A percentile compares a stretch with the other conserved stretches of the same genome.
Conservation (phyloP, 176 grass and related monocot species). For the Urochloa ruziziensis region DNA sequence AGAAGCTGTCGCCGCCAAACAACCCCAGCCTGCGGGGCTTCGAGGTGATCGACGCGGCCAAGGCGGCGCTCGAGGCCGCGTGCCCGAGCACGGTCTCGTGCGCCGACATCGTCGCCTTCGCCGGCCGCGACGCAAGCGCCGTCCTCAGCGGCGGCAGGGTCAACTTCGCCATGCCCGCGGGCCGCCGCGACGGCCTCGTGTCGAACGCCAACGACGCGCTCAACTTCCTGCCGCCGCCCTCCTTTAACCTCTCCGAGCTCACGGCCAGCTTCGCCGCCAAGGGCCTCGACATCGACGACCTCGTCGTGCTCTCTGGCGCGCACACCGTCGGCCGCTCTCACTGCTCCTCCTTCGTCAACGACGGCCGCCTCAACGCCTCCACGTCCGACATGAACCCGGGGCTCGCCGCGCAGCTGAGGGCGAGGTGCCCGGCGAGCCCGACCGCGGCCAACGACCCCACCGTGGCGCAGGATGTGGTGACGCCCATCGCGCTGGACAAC, state of each 20-base stretch:
- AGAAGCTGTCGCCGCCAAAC: slow-evolving; percentile 33
- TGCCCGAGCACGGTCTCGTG: slow-evolving; percentile 34
- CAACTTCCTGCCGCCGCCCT: neutral
- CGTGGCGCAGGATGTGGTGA: slow-evolving; percentile 30
- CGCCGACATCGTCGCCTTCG: slow-evolving; percentile 35
- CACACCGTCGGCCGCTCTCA: slow-evolving; percentile 39
- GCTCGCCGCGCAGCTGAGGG: slow-evolving; percentile 5
- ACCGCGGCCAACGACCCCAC: slow-evolving; percentile 18
- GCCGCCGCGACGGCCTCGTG: slow-evolving; percentile 26
- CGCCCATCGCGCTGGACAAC: slow-evolving; percentile 32
- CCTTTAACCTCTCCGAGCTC: neutral
- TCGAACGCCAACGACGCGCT: neutral
- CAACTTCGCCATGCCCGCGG: slow-evolving; percentile 17
- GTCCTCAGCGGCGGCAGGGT: neutral
- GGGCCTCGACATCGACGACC: slow-evolving; percentile 16
- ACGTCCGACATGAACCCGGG: neutral
- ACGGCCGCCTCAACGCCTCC: neutral
- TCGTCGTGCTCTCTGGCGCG: slow-evolving; percentile 40
- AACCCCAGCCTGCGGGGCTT: slow-evolving; percentile 30
- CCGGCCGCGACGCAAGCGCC: slow-evolving; percentile 17
- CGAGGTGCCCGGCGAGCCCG: slow-evolving; percentile 19
- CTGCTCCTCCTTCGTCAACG: slow-evolving; percentile 23
- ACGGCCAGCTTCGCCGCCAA: slow-evolving; percentile 21
- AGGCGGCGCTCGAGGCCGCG: slow-evolving; percentile 12
- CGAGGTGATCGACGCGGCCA: slow-evolving; percentile 45